Evolutionary conservation across 106 monocot species (phyloP), one percentile per base, ranked within the genome.

Genomic region (Amphibolis antarctica): DNA sequence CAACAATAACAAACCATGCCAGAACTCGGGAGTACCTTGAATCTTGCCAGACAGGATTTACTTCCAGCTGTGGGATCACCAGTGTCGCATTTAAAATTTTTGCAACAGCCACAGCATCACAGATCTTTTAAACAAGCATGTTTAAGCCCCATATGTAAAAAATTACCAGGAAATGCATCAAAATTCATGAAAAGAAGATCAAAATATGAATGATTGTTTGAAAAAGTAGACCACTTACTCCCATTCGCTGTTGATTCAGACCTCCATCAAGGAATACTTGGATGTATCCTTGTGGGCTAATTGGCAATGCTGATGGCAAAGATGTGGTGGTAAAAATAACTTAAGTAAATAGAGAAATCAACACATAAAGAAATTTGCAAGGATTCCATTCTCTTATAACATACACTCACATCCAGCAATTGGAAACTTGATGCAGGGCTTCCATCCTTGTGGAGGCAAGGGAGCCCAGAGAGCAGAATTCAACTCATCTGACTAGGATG

Each of bases 191-290:
- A 3, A 49, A 22, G 18, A 49, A 62, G 36, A 51, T 28, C 0
- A 3, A 66, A 1, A 14, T 53, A 50, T 28, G 26, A 50, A 19
- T 5, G 14, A 36, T 36, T 2, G 7, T 36, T 36, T 36, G 36
- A 70, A 27, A 48, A 28, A 14, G 49, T 3, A 63, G 68, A 59
- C 29, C 1, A 10, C 60, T 54, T 81, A 93, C 93, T 74, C 83
- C 93, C 93, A 93, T 93, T 68, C 93, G 88, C 77, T 93, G 88
- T 53, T 93, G 93, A 52, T 89, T 93, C 63, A 93, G 61, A 51
- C 93, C 88, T 58, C 93, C 93, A 75, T 93, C 93, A 67, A 93
- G 93, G 65, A 89, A 93, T 42, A 93, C 88, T 73, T 93, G 89
- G 60, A 89, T 69, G 57, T 85, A 93, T 69, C 88, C 93, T 55